A percentile compares a stretch with the other conserved stretches of the same genome.
Conservation (phyloP, 306 rosid genomes). For the Casuarina glauca region DNA sequence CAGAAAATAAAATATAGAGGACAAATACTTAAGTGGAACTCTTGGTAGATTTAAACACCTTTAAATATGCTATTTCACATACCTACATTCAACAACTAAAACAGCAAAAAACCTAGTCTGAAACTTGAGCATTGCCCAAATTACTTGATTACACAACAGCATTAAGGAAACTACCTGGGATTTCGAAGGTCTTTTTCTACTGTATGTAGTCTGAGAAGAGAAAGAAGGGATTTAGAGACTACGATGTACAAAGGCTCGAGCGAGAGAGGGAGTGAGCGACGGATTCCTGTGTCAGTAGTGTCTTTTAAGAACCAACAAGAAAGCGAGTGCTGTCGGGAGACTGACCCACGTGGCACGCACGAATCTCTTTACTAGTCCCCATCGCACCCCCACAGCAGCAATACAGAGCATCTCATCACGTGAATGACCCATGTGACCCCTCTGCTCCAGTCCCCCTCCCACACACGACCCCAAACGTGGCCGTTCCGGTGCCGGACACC, state of each 20-base stretch:
- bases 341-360: slow-evolving; percentile 40
- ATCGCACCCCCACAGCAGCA: slow-evolving; percentile 26
- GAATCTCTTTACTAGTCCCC: slow-evolving; percentile 38
- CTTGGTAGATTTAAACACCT: too few relatives aligned
- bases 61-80: too few relatives aligned
- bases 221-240: background rate
- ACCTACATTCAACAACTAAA: too few relatives aligned
- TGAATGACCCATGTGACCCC: slow-evolving; percentile 52
- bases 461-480: slow-evolving; percentile 27
- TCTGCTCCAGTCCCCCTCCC: slow-evolving; percentile 5
- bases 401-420: slow-evolving; percentile 51
- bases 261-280: background rate
- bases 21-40: too few relatives aligned
- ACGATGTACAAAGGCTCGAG: slow-evolving; percentile 9
- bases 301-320: slow-evolving; percentile 51
- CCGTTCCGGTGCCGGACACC: slow-evolving; percentile 11
- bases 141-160: too few relatives aligned
- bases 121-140: too few relatives aligned
- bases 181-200: too few relatives aligned
- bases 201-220: background rate
- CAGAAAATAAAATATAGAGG: too few relatives aligned
- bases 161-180: too few relatives aligned
- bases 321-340: slow-evolving; percentile 38
- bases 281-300: slow-evolving; percentile 58
- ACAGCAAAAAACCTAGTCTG: too few relatives aligned